Percentiles rank a stretch among this genome's conserved stretches.
These are phyloP conservation scores for Trichophyton mentagrophytes DNA, from an alignment of 2,329 filamentous ascomycete species.

Conservation along the genomic window DNA sequence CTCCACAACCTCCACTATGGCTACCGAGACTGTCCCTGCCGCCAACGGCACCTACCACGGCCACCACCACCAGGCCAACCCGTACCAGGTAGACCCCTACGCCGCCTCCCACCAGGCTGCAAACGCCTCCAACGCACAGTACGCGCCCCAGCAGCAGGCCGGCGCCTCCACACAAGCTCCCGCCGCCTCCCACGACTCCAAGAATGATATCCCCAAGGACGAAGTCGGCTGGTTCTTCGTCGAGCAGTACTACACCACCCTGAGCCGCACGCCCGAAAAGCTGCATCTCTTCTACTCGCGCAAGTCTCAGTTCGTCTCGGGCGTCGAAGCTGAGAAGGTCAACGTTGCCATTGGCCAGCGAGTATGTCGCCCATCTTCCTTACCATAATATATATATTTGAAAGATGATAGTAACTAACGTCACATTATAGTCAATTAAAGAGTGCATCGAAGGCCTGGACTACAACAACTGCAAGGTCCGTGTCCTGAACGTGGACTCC, in stretches of 20 bases:
- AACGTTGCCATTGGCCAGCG: slow-evolving; percentile 75
- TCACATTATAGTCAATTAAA: slow-evolving; percentile 60
- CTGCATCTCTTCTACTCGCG: slow-evolving; percentile 95
- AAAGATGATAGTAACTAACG: neutral
- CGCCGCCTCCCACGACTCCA: slow-evolving; percentile 28
- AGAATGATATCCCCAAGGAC: slow-evolving; percentile 55
- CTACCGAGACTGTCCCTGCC: slow-evolving; percentile 23
- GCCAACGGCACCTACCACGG: slow-evolving; percentile 32
- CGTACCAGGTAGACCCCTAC: slow-evolving; percentile 26
- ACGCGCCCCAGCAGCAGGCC: slow-evolving; percentile 25
- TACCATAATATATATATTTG: neutral
- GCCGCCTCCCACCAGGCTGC: slow-evolving; percentile 23
- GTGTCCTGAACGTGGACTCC: slow-evolving; percentile 93
- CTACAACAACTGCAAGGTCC: slow-evolving; percentile 96
- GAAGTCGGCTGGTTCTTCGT: slow-evolving; percentile 99
- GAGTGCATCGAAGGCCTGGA: slow-evolving; percentile 87
- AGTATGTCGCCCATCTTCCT: slow-evolving; percentile 42
- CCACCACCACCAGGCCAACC: slow-evolving; percentile 23
- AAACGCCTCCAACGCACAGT: slow-evolving; percentile 20
- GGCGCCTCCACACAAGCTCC: slow-evolving; percentile 26
- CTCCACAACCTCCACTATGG: neutral
- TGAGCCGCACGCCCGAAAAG: slow-evolving; percentile 88
- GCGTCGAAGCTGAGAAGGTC: slow-evolving; percentile 77
- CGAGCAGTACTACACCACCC: slow-evolving; percentile 95
- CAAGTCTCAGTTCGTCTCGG: slow-evolving; percentile 86